A percentile compares a stretch with the other conserved stretches of the same genome.
phyloP scores from a whole-genome alignment of 768 basidiomycete species.

The Dentipellis fragilis region DNA sequence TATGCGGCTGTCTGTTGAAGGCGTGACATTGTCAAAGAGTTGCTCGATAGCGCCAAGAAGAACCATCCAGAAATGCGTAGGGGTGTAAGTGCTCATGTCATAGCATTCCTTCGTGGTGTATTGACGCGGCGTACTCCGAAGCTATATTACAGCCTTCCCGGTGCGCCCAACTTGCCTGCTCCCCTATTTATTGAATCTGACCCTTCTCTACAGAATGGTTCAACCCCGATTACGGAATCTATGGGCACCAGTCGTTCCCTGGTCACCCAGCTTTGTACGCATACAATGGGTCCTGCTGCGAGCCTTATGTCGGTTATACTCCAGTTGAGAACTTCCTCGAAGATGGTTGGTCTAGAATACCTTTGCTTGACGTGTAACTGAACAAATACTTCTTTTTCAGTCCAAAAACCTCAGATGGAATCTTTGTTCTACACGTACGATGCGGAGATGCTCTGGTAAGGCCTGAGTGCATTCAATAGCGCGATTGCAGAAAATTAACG shows the following conservation, averaged over 20 bases:
- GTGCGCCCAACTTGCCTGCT: background rate
- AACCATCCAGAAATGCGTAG: background rate
- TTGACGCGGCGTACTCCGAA: background rate
- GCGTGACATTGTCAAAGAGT: background rate
- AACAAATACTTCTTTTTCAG: background rate
- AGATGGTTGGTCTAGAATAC: constrained; percentile 18
- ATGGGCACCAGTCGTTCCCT: constrained; percentile 41
- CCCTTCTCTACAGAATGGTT: constrained; percentile 27
- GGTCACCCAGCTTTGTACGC: constrained; percentile 40
- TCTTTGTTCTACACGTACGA: background rate
- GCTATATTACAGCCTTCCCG: background rate
- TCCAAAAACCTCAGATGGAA: constrained; percentile 42
- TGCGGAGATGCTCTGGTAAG: constrained; percentile 21
- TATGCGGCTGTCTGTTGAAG: background rate
- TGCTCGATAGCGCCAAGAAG: background rate
- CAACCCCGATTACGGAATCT: constrained; percentile 40
- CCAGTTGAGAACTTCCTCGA: constrained; percentile 40
- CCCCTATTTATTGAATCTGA: background rate
- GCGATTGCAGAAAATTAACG: background rate
- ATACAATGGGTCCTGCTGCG: constrained; percentile 24
- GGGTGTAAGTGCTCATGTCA: background rate
- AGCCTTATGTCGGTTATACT: constrained; percentile 44
- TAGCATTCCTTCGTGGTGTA: background rate
- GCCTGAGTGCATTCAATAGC: constrained; percentile 37
- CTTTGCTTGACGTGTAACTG: background rate